Percentiles rank a stretch among this genome's conserved stretches.
Conservation (phyloP, 352 stramenopile genomes). For the Phytophthora idaei region DNA sequence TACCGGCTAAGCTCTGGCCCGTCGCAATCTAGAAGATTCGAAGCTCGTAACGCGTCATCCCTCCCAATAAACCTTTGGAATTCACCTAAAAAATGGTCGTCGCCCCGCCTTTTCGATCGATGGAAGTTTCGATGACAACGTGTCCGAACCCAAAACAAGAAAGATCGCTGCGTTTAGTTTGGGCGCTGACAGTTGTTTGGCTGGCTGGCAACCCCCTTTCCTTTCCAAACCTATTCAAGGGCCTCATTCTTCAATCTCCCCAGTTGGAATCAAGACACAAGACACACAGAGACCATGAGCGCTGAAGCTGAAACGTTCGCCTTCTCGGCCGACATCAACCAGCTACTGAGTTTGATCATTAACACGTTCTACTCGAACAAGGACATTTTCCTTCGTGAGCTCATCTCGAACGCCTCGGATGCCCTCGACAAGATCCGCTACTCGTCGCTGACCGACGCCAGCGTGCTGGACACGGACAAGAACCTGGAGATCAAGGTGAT, state of each 20-base stretch:
- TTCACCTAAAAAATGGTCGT: conserved; percentile 12
- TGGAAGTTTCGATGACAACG: conserved; percentile 36
- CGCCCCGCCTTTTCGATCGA: conserved; percentile 33
- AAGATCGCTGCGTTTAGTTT: conserved; percentile 30
- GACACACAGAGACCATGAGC: conserved; percentile 61
- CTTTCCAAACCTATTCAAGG: background rate
- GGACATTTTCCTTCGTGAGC: conserved; percentile 98
- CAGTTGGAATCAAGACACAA: conserved; percentile 39
- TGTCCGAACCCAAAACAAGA: conserved; percentile 20
- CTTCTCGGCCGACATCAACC: conserved; percentile 99
- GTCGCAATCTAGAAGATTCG: conserved; percentile 79
- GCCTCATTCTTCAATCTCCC: conserved; percentile 74
- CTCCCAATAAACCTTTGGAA: background rate
- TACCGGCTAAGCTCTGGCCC: conserved; percentile 1
- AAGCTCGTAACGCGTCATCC: conserved; percentile 30
- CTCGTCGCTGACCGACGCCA: conserved; percentile 95
- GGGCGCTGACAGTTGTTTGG: conserved; percentile 33
- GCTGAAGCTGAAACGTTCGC: conserved; percentile 97
- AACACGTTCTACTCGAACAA: conserved; percentile 99
- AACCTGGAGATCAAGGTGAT: conserved; percentile 99
- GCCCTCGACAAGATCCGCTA: conserved; percentile 98
- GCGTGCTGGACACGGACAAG: conserved; percentile 96
- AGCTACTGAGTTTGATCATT: conserved; percentile 98
- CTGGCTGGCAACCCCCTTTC: conserved; percentile 20
- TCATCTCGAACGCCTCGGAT: conserved; percentile 97